A percentile compares a stretch with the other conserved stretches of the same genome.
These are phyloP conservation scores for Saccharomycopsis schoenii DNA, from an alignment of 805 yeast species.

Conservation along the genomic window DNA sequence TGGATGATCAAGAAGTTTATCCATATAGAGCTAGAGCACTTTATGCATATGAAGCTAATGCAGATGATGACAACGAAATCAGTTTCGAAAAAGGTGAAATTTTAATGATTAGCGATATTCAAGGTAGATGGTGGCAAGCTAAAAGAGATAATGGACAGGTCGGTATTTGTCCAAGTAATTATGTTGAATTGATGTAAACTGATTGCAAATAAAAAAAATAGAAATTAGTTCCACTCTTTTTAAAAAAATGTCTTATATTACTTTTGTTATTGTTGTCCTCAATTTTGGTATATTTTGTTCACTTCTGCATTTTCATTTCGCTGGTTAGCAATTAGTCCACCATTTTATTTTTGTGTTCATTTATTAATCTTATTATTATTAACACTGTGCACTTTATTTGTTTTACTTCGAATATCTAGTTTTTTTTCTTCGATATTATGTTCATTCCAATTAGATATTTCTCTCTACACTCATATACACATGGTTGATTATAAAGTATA, in stretches of 20 bases:
- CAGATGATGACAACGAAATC: conserved; percentile 86
- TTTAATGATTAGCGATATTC: conserved; percentile 84
- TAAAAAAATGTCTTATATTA: not conserved
- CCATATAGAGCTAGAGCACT: conserved; percentile 82
- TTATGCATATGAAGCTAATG: conserved; percentile 80
- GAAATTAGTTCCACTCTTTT: not conserved
- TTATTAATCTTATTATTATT: not conserved
- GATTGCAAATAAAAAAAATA: not conserved
- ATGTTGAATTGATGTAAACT: conserved; percentile 53
- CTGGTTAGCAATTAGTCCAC: not conserved
- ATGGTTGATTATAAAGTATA: no score
- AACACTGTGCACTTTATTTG: not conserved
- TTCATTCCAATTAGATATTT: not conserved
- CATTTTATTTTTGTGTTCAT: not conserved
- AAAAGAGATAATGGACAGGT: conserved; percentile 81
- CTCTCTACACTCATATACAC: no score
- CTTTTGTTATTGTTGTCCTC: not conserved
- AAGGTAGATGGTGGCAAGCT: conserved; percentile 99
- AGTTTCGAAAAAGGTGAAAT: conserved; percentile 86
- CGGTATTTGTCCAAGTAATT: conserved; percentile 94
- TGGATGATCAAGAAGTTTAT: conserved; percentile 31
- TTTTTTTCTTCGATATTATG: not conserved
- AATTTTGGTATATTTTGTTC: not conserved
- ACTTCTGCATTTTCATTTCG: not conserved
- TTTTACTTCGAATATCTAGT: not conserved